These are phyloP conservation scores for Citrus trifoliata DNA, from an alignment of 345 rosid species.

Conservation along the genomic window DNA sequence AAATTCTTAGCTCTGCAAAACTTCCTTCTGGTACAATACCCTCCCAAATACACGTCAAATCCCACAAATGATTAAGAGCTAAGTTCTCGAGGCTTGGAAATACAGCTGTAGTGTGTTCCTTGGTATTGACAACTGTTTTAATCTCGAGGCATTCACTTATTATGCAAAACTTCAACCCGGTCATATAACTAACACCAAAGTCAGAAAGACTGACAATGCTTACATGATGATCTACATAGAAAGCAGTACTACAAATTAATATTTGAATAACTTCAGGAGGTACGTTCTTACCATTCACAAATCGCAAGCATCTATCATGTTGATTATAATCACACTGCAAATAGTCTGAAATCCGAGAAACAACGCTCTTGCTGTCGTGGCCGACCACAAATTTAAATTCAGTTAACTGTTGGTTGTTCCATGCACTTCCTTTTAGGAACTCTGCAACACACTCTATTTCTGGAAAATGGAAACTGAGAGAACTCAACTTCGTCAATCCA, in stretches of 20 bases:
- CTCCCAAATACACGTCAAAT: slow-evolving; percentile 14
- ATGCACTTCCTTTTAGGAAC: not conserved
- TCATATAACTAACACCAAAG: not conserved
- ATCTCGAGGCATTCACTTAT: slow-evolving; percentile 19
- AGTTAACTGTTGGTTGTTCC: not conserved
- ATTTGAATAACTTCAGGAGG: not conserved
- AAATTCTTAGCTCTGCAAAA: slow-evolving; percentile 9
- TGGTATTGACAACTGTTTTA: not conserved
- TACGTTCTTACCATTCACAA: slow-evolving; percentile 3
- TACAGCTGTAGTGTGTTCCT: not conserved
- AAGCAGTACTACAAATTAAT: not conserved
- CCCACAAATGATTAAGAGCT: slow-evolving; percentile 15
- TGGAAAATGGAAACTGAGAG: slow-evolving; percentile 12
- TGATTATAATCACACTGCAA: not conserved
- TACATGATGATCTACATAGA: slow-evolving; percentile 17
- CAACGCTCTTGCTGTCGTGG: slow-evolving; percentile 13
- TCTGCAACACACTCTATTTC: not conserved
- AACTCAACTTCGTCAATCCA: slow-evolving; percentile 5
- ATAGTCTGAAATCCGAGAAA: slow-evolving; percentile 6
- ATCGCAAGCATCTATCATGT: slow-evolving; percentile 12
- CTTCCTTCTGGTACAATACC: not conserved
- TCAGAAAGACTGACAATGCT: slow-evolving; percentile 9
- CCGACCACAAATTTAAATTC: slow-evolving; percentile 22
- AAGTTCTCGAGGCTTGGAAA: slow-evolving; percentile 12
- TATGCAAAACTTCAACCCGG: slow-evolving; percentile 4